Evolutionary conservation across 768 basidiomycete genomes (phyloP).

Genomic region (Rhodotorula taiwanensis): DNA sequence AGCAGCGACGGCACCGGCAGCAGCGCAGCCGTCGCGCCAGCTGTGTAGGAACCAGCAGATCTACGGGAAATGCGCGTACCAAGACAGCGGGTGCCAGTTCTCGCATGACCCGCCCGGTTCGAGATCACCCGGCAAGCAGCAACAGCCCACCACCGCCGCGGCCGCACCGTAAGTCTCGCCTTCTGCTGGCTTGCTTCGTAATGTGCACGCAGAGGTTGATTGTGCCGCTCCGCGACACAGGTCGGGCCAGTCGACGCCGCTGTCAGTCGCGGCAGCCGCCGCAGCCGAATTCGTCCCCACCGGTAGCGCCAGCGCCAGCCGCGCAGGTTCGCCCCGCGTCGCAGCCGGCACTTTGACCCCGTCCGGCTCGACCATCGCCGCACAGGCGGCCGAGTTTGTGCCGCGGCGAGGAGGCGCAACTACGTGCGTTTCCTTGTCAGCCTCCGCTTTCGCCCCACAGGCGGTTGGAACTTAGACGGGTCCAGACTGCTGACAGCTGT

Average conservation of each 20-base stretch:
- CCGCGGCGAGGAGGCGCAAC: slow-evolving; percentile 10
- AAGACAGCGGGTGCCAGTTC: slow-evolving; percentile 78
- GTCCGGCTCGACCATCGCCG: slow-evolving; percentile 1
- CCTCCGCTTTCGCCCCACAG: too few species aligned
- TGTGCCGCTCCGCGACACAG: neutral
- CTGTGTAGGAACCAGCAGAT: slow-evolving; percentile 33
- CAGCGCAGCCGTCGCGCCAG: neutral
- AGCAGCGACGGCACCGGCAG: neutral
- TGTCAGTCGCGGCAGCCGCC: slow-evolving; percentile 27
- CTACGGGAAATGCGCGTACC: slow-evolving; percentile 68
- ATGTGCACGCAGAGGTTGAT: too few species aligned
- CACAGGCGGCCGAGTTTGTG: slow-evolving; percentile 26
- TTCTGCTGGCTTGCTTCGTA: slow-evolving; percentile 8
- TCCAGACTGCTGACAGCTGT: neutral
- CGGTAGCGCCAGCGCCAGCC: neutral
- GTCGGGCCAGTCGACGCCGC: neutral
- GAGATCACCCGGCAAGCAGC: slow-evolving; percentile 39
- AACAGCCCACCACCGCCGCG: slow-evolving; percentile 18
- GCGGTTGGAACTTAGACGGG: neutral
- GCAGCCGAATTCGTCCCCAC: slow-evolving; percentile 33
- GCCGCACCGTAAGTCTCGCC: neutral
- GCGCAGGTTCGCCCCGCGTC: neutral
- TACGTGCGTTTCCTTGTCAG: slow-evolving; percentile 9
- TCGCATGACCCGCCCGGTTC: slow-evolving; percentile 73
- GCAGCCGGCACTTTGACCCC: neutral